Conservation (phyloP, 331 rosid genomes). For the Malus hybrid region DNA sequence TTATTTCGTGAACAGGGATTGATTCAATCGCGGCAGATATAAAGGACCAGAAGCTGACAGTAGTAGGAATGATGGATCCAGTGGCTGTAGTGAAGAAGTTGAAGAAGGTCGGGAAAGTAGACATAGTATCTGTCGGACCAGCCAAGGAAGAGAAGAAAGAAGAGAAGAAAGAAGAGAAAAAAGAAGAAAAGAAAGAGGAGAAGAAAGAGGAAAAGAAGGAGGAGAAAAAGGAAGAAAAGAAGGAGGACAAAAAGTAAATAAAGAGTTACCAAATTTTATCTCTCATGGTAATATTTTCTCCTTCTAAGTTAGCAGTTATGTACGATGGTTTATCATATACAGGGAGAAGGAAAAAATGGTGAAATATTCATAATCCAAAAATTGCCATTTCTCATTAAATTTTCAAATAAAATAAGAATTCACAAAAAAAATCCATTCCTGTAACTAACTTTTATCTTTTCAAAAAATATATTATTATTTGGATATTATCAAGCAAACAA, state of each 20-base stretch:
- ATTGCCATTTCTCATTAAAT: too few relatives aligned
- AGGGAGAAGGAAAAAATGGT: too few relatives aligned
- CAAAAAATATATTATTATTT: too few relatives aligned
- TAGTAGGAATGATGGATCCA: constrained; percentile 85
- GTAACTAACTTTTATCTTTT: too few relatives aligned
- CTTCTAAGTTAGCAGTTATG: background rate
- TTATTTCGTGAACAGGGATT: constrained; percentile 46
- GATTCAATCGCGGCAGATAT: constrained; percentile 89
- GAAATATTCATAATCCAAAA: fast-evolving
- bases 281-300: background rate
- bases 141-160: constrained; percentile 93
- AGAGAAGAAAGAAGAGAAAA: constrained; percentile 57
- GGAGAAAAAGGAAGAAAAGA: constrained; percentile 44
- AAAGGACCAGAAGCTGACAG: constrained; percentile 79
- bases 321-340: background rate
- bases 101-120: constrained; percentile 96
- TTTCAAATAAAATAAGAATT: too few relatives aligned
- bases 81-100: constrained; percentile 92
- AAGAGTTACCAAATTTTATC: background rate
- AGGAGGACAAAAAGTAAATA: constrained; percentile 21
- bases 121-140: constrained; percentile 79
- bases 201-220: too few relatives aligned
- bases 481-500: background rate
- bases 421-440: too few relatives aligned
- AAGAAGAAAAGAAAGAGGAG: constrained; percentile 21